phyloP scores from a whole-genome alignment of 345 rosid genomes.

The Populus alba region DNA sequence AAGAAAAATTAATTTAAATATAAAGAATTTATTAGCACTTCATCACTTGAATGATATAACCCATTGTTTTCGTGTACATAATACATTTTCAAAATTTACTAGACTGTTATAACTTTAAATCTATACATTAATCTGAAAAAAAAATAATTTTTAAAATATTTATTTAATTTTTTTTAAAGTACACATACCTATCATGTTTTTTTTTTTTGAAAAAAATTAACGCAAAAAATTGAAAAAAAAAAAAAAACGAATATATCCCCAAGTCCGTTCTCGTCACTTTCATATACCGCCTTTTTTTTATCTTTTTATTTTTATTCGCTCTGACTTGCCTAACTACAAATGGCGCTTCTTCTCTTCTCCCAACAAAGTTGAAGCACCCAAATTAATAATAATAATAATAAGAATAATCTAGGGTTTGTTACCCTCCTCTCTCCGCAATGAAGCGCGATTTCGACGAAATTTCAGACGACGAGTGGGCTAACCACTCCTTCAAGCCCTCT shows the following conservation, averaged over 20 bases:
- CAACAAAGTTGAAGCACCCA: neutral
- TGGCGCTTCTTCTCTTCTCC: neutral
- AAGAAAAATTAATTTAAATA: too few species aligned
- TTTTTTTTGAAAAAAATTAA: too few species aligned
- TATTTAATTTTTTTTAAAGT: too few species aligned
- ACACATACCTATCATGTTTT: too few species aligned
- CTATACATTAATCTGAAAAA: too few species aligned
- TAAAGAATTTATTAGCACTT: too few species aligned
- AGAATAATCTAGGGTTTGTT: neutral
- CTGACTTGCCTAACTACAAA: neutral
- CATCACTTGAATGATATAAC: too few species aligned
- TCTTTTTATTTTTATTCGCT: neutral
- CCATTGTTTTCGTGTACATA: too few species aligned
- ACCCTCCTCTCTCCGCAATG: conserved; percentile 26
- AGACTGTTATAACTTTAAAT: too few species aligned
- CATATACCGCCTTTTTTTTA: neutral
- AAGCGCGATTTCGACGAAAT: conserved; percentile 76
- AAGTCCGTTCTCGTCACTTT: neutral
- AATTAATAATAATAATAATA: neutral
- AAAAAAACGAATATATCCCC: neutral
- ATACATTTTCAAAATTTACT: too few species aligned
- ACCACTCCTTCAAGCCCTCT: conserved; percentile 71
- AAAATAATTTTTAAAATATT: too few species aligned
- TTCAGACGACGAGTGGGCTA: conserved; percentile 90
- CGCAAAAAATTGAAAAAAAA: too few species aligned